Conservation (phyloP, 176 grass and related monocot species). For the Chloris gayana region DNA sequence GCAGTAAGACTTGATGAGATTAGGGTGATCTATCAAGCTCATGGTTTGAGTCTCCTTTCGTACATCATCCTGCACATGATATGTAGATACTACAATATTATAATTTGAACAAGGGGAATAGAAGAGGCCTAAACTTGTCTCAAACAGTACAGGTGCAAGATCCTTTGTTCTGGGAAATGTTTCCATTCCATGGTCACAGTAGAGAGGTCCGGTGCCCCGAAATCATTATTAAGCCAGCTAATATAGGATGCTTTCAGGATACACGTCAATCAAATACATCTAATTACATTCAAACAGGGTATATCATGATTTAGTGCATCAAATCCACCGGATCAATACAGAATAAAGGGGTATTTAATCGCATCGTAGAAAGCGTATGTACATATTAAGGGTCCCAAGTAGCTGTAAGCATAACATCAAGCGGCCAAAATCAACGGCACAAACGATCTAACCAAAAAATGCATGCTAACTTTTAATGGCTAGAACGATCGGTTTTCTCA, state of each 20-base stretch:
- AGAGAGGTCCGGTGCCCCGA: background rate
- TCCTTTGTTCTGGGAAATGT: background rate
- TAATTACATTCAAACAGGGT: background rate
- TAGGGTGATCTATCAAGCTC: conserved; percentile 96
- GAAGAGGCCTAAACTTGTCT: background rate
- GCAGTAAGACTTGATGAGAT: conserved; percentile 86
- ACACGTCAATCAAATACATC: background rate
- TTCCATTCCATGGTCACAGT: background rate
- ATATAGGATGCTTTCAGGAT: background rate
- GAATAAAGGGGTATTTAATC: background rate
- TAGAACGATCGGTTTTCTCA: background rate
- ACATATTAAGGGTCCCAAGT: background rate
- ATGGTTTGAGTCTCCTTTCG: conserved; percentile 92
- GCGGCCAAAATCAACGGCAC: background rate
- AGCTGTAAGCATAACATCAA: background rate
- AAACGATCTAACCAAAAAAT: background rate
- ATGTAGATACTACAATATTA: conserved; percentile 9
- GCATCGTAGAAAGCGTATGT: background rate
- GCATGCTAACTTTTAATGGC: background rate
- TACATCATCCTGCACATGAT: conserved; percentile 75
- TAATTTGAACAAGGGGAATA: background rate
- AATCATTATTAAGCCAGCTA: conserved; percentile 8
- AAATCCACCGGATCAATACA: background rate
- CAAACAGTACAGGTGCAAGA: background rate
- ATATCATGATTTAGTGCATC: background rate